Evolutionary conservation across 805 yeast species (phyloP).

Genomic region (Starmerella geochares): DNA sequence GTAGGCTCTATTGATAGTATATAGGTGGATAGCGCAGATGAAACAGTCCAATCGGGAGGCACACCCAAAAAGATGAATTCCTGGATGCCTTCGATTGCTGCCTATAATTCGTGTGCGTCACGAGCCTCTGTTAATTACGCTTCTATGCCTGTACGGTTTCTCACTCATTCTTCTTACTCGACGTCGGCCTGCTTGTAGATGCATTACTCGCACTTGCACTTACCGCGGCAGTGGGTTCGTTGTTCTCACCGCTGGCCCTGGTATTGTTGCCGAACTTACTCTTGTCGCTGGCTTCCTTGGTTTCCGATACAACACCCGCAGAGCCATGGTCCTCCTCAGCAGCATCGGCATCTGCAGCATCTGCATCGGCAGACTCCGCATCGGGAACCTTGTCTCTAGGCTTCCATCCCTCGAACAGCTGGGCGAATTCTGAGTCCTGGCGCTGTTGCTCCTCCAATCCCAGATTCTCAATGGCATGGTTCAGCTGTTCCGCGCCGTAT

Average conservation of each 20-base stretch:
- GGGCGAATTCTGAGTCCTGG: constrained; percentile 19
- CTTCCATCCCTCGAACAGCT: constrained; percentile 24
- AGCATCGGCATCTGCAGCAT: background rate
- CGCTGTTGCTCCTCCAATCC: constrained; percentile 12
- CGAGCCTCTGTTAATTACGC: background rate
- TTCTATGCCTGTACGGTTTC: background rate
- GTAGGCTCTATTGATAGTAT: too few species aligned
- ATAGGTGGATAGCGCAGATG: too few species aligned
- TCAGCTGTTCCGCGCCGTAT: constrained; percentile 60
- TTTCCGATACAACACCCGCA: too few species aligned
- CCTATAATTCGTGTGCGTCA: too few species aligned
- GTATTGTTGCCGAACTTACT: too few species aligned
- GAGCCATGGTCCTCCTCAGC: background rate
- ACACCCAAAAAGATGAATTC: too few species aligned
- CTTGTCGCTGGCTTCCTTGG: too few species aligned
- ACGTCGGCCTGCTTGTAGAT: background rate
- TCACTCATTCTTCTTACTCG: background rate
- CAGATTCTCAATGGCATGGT: constrained; percentile 40
- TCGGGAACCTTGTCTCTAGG: constrained; percentile 5
- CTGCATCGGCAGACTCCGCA: background rate
- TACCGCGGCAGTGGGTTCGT: too few species aligned
- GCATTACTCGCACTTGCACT: too few species aligned
- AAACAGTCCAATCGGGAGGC: too few species aligned
- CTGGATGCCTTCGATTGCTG: too few species aligned
- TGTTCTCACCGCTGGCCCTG: too few species aligned